Conservation (phyloP, 2,329 filamentous ascomycete species). For the Cercospora nicotianae region DNA sequence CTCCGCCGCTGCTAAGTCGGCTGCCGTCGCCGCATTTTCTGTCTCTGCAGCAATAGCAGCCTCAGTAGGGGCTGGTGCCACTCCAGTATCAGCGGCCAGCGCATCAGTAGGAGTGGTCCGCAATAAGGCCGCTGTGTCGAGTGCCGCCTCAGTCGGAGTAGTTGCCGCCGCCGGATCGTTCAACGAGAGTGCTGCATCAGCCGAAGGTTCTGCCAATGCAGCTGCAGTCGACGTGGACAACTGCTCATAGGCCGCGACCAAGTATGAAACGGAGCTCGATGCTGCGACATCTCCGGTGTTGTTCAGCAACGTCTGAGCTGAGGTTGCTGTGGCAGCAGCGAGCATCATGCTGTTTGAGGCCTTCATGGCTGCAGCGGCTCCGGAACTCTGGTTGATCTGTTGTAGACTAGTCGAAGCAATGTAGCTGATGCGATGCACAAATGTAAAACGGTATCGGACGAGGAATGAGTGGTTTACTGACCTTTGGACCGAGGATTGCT, state of each 20-base stretch:
- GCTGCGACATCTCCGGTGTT: background rate
- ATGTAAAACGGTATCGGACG: background rate
- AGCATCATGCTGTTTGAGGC: slow-evolving; percentile 9
- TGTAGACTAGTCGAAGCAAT: slow-evolving; percentile 3
- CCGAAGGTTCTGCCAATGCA: background rate
- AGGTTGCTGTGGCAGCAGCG: slow-evolving; percentile 6
- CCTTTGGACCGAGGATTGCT: background rate
- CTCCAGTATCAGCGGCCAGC: background rate
- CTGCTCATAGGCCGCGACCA: slow-evolving; percentile 6
- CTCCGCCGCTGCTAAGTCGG: background rate
- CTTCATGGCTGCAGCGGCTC: slow-evolving; percentile 5
- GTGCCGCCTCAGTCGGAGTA: background rate
- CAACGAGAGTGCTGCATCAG: background rate
- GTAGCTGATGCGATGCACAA: background rate
- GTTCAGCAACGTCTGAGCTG: slow-evolving; percentile 4
- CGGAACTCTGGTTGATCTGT: background rate
- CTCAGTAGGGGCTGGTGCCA: background rate
- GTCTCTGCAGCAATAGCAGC: background rate
- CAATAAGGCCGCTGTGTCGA: background rate
- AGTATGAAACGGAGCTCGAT: slow-evolving; percentile 6
- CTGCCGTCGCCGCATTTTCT: background rate
- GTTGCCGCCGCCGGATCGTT: background rate
- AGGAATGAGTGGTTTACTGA: slow-evolving; percentile 4
- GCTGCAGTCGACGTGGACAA: background rate
- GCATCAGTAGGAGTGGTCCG: background rate